These are phyloP conservation scores for Scheffersomyces illinoinensis DNA, from an alignment of 1,139 yeast species.

Conservation along the genomic window DNA sequence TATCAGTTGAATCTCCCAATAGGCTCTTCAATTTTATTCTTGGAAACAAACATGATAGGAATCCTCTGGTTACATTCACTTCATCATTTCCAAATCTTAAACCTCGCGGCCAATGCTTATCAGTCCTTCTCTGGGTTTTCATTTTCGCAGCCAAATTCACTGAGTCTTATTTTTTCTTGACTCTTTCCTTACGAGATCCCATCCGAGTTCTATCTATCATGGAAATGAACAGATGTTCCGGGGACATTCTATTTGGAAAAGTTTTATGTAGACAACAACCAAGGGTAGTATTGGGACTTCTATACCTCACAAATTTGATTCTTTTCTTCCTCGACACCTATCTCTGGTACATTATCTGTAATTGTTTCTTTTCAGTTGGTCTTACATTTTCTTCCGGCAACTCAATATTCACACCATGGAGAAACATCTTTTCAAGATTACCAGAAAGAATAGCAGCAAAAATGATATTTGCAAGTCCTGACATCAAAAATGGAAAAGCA, in stretches of 20 bases:
- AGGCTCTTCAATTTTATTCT: conserved; percentile 39
- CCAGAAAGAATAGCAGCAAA: conserved; percentile 61
- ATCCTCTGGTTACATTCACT: conserved; percentile 33
- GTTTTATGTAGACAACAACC: conserved; percentile 63
- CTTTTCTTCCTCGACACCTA: conserved; percentile 84
- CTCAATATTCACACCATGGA: conserved; percentile 86
- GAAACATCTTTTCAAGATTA: conserved; percentile 69
- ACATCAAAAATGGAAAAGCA: conserved; percentile 44
- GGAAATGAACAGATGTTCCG: conserved; percentile 61
- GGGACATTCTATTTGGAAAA: conserved; percentile 54
- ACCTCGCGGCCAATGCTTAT: conserved; percentile 53
- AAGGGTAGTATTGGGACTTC: conserved; percentile 51
- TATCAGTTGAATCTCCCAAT: conserved; percentile 55
- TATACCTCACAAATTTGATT: conserved; percentile 66
- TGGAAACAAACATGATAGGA: conserved; percentile 5
- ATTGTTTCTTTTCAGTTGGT: conserved; percentile 68
- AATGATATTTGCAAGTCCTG: conserved; percentile 35
- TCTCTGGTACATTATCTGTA: conserved; percentile 85
- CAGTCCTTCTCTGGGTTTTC: conserved; percentile 64
- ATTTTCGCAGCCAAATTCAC: conserved; percentile 72
- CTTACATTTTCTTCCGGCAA: conserved; percentile 74
- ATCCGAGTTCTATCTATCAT: conserved; percentile 63
- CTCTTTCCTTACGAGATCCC: conserved; percentile 79
- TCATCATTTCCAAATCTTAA: conserved; percentile 56
- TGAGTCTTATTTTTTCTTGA: conserved; percentile 81